phyloP scores from a whole-genome alignment of 2,329 filamentous ascomycete genomes.

The Anthostomella pinea region DNA sequence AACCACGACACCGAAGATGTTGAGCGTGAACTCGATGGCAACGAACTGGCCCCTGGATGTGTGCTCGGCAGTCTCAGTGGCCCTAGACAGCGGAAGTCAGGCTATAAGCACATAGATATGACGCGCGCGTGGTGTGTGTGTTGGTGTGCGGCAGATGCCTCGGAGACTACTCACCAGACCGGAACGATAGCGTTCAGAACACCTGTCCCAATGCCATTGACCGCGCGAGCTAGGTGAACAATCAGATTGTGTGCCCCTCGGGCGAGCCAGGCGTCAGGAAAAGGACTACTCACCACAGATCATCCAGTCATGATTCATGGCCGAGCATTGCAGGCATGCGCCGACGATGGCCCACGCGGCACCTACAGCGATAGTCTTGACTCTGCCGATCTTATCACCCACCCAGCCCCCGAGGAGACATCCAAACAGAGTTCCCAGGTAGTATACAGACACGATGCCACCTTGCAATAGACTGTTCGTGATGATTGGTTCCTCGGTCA shows the following conservation, averaged over 20 bases:
- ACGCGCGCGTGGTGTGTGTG: no score
- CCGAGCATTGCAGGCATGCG: slow-evolving; percentile 62
- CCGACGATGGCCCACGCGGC: slow-evolving; percentile 57
- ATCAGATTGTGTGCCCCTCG: slow-evolving; percentile 3
- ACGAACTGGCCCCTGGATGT: slow-evolving; percentile 67
- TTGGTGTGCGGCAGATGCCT: no score
- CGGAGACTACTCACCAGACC: slow-evolving; percentile 48
- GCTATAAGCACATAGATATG: no score
- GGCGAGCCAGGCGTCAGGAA: no score
- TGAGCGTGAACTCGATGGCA: slow-evolving; percentile 69
- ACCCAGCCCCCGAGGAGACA: slow-evolving; percentile 61
- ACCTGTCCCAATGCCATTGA: slow-evolving; percentile 67
- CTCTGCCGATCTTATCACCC: slow-evolving; percentile 60
- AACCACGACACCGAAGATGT: slow-evolving; percentile 67
- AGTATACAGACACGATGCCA: slow-evolving; percentile 56
- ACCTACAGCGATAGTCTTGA: slow-evolving; percentile 61
- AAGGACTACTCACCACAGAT: slow-evolving; percentile 50
- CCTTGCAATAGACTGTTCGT: slow-evolving; percentile 60
- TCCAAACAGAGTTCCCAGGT: slow-evolving; percentile 61
- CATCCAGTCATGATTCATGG: slow-evolving; percentile 68
- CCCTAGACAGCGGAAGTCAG: slow-evolving; percentile 39
- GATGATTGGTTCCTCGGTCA: slow-evolving; percentile 48
- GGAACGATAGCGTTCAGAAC: slow-evolving; percentile 69
- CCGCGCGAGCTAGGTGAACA: slow-evolving; percentile 44
- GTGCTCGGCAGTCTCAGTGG: slow-evolving; percentile 66